phyloP scores from a whole-genome alignment of 768 basidiomycete species.

The Nidularia pulvinata region DNA sequence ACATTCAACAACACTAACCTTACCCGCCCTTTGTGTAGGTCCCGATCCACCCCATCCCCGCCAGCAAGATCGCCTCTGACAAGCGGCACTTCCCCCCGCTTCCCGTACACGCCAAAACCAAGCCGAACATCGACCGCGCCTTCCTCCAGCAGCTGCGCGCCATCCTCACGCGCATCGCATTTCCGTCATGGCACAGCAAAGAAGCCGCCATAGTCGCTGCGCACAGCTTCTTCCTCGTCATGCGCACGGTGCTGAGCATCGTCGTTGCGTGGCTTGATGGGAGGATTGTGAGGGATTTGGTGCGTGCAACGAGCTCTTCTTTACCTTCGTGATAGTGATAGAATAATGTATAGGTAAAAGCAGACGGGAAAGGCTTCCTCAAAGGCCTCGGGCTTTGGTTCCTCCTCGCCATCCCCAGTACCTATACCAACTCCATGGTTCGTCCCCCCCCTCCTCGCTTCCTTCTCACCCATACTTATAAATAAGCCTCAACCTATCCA shows the following conservation, averaged over 20 bases:
- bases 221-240: slow-evolving; percentile 85
- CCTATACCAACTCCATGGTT: slow-evolving; percentile 96
- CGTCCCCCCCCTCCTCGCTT: slow-evolving; percentile 3
- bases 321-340: not conserved
- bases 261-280: slow-evolving; percentile 90
- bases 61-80: slow-evolving; percentile 48
- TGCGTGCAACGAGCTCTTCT: slow-evolving; percentile 20
- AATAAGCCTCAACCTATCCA: not conserved
- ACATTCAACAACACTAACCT: not conserved
- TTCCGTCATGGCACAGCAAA: slow-evolving; percentile 50
- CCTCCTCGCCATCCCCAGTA: slow-evolving; percentile 86
- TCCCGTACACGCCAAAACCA: slow-evolving; percentile 34
- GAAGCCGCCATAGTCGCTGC: slow-evolving; percentile 73
- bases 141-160: slow-evolving; percentile 77
- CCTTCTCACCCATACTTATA: not conserved
- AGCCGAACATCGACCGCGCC: slow-evolving; percentile 66
- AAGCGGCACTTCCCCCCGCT: slow-evolving; percentile 63
- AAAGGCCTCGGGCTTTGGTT: slow-evolving; percentile 89
- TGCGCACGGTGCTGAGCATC: slow-evolving; percentile 86
- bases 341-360: slow-evolving; percentile 52
- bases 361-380: slow-evolving; percentile 82
- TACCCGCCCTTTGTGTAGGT: slow-evolving; percentile 22
- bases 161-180: slow-evolving; percentile 69
- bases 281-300: slow-evolving; percentile 84
- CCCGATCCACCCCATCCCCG: slow-evolving; percentile 45